These are phyloP conservation scores for Rhynchospora tenuis DNA, from an alignment of 176 grass and related monocot genomes.

Conservation along the genomic window DNA sequence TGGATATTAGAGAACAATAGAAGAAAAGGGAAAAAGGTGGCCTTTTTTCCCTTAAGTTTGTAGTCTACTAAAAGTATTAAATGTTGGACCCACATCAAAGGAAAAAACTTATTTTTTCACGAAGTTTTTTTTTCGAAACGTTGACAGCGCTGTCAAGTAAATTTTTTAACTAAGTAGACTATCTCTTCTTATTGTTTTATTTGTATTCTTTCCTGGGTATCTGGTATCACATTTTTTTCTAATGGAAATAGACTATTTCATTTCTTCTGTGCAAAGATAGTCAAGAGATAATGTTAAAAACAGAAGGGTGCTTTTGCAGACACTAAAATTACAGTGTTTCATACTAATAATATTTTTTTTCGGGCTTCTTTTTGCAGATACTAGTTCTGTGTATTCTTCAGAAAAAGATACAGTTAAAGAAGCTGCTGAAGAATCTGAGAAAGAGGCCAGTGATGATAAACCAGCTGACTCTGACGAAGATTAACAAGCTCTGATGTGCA, in stretches of 20 bases:
- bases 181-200: neutral
- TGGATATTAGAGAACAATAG: neutral
- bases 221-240: neutral
- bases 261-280: neutral
- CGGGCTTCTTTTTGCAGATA: neutral
- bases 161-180: neutral
- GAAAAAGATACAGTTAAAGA: neutral
- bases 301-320: neutral
- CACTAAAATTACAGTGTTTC: neutral
- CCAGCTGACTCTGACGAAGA: conserved; percentile 8
- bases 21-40: neutral
- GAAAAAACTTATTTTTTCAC: neutral
- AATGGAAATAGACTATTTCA: neutral
- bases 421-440: neutral
- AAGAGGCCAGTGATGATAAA: conserved; percentile 8
- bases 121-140: no score
- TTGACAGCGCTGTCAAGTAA: no score
- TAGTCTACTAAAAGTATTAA: neutral
- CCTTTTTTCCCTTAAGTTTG: neutral
- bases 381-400: neutral
- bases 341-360: neutral
- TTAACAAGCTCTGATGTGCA: conserved; percentile 6
- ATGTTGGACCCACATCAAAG: neutral
- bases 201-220: neutral
- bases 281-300: neutral